Base-by-base conservation (phyloP, 2,329 filamentous ascomycete species). In the Neonectria magnoliae region DNA sequence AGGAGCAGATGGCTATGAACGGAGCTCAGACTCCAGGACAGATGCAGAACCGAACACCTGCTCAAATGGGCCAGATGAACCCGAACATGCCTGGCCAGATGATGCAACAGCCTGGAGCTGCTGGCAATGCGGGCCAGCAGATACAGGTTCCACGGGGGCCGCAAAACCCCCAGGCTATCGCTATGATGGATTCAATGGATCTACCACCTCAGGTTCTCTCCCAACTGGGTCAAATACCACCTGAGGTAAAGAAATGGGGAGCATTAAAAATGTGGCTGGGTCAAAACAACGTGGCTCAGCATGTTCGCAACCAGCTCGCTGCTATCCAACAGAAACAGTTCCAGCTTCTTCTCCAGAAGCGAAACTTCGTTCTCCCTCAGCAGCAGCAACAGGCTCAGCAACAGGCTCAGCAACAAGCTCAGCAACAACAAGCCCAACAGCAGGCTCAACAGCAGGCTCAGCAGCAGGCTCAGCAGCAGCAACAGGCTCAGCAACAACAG, bases 101-200 rank as follows among this genome's bases (percentile, higher is more conserved):
- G 59, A 76, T 79, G 73, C 74, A 71, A 52, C 77, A 78, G 58
- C 67, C 71, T 9, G 74, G 69, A 55, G 67, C 65, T 14, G 62
- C 70, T 20, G 72, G 75, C 18, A 70, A 73, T 45, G 68, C 67
- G 9, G 74, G 72, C n/a, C 73, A 72, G n/a, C 71, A 73, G 42
- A 74, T 73, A 65, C 68, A 71, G 44, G 71, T 74, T 67, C 67
- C 69, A 6, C 75, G 76, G 5, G 71, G 76, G 31, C 65, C 69
- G 3, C 71, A 71, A 18, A 76, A 70, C 51, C 71, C 73, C 4
- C 81, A 82, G 27, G 74, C 80, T 7, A 76, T 80, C 53, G 64
- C 68, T 1, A 73, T 81, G 62, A 85, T 86, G 81, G 83, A 86
- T 63, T 77, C 69, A 10, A 81, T 86, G 81, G 83, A 86, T 11